A percentile compares a stretch with the other conserved stretches of the same genome.
phyloP scores from a whole-genome alignment of 345 rosid species.

The Salix caprea region DNA sequence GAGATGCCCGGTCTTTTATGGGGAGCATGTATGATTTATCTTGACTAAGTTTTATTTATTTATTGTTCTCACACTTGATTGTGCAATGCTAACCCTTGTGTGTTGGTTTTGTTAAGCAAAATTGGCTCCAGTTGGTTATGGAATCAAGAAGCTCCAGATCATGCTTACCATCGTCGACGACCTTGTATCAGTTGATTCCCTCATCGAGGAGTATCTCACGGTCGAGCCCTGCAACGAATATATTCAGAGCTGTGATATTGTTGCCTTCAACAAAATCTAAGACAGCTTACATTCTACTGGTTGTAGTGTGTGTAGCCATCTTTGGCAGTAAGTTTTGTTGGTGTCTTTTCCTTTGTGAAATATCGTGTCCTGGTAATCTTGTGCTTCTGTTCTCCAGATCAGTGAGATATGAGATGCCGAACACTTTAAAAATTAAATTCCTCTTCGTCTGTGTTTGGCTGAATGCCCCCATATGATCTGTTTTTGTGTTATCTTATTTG shows the following conservation, averaged over 20 bases:
- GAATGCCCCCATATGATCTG: neutral
- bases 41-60: neutral
- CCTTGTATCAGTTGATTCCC: constrained; percentile 77
- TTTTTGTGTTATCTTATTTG: no score
- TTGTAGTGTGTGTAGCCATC: constrained; percentile 2
- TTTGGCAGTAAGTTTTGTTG: constrained; percentile 5
- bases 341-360: neutral
- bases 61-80: neutral
- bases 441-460: neutral
- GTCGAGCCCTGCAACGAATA: constrained; percentile 70
- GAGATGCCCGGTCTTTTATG: constrained; percentile 85
- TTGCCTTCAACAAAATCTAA: constrained; percentile 92
- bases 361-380: neutral
- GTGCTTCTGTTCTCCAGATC: neutral
- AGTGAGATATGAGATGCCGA: constrained; percentile 3
- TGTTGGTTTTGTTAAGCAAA: constrained; percentile 48
- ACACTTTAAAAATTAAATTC: no score
- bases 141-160: constrained; percentile 84
- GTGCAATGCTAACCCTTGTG: neutral
- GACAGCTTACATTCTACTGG: neutral
- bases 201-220: constrained; percentile 72
- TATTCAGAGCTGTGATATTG: constrained; percentile 92
- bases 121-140: constrained; percentile 79
- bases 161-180: constrained; percentile 92
- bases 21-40: constrained; percentile 79